These are phyloP conservation scores for Heterobasidion parviporum DNA, from an alignment of 1,284 basidiomycete species.

Conservation along the genomic window DNA sequence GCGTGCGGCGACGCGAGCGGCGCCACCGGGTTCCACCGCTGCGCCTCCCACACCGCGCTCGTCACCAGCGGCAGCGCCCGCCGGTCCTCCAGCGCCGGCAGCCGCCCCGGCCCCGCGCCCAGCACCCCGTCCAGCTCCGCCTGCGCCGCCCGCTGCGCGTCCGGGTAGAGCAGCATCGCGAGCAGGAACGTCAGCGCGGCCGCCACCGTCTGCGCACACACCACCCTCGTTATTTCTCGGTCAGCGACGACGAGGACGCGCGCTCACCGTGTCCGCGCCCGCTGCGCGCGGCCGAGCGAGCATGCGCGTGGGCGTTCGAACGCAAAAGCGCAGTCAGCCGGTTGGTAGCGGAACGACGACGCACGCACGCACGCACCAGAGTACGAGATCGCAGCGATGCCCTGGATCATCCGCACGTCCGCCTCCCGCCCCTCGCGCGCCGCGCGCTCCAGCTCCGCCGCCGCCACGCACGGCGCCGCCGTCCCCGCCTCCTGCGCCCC, in stretches of 20 bases:
- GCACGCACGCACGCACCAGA: background rate
- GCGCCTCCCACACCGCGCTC: conserved; percentile 27
- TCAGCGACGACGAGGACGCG: no score
- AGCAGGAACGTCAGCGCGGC: conserved; percentile 22
- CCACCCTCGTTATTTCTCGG: no score
- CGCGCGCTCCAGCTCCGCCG: background rate
- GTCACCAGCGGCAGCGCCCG: conserved; percentile 29
- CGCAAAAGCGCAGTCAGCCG: no score
- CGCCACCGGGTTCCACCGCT: conserved; percentile 27
- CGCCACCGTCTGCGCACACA: conserved; percentile 17
- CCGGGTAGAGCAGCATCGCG: conserved; percentile 29
- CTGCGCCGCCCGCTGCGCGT: conserved; percentile 29
- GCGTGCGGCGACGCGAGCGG: conserved; percentile 9
- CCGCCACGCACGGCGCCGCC: background rate
- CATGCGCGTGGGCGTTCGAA: no score
- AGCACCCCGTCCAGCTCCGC: conserved; percentile 31
- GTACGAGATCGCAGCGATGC: background rate
- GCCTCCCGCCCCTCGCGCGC: background rate
- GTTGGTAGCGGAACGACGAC: background rate
- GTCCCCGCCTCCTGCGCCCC: no score
- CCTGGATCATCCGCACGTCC: background rate
- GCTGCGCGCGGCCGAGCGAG: background rate
- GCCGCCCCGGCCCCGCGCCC: conserved; percentile 15
- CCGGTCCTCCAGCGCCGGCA: conserved; percentile 28
- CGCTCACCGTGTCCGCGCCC: background rate